Base-by-base conservation (phyloP, 345 rosid genomes). In the Draba incana region DNA sequence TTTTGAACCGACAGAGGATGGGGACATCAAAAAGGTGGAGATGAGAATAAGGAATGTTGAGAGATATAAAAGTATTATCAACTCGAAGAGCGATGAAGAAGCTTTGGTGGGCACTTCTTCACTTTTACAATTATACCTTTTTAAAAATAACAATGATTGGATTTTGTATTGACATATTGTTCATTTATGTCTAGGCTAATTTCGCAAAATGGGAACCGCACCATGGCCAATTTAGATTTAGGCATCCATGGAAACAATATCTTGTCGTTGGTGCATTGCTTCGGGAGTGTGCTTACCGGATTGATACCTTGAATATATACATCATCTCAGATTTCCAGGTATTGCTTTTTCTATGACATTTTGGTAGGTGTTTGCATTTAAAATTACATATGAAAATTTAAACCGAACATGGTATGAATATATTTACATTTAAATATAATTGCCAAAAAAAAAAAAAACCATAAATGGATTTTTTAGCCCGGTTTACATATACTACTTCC, bases 181-280 rank as follows among this genome's bases (percentile, higher is more conserved):
- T 53, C 0, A 16, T 3, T 3, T 56, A 37, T 60, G 10, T 8
- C 55, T 57, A 92, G 98, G 87, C 81, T 54, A 84, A 79, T 77
- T 90, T 91, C 64, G 97, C 97, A 6, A 87, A 77, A 82, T 94
- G 99, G 99, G 99, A 94, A 80, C 99, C 96, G 4, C 83, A 92
- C 82, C 97, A 94, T 42, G 92, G 97, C 2, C 81, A 80, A 47
- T 94, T 89, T 64, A 91, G 97, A 31, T 77, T 85, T n/a, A 79
- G 79, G 59, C 83, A 91, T 54, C 96, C 97, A 10, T 94, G 96
- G 99, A 57, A 68, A 28, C 86, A 85, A 58, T 94, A 89, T 68
- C 78, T 84, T 13, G 44, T 78, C 50, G 78, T 87, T 13, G 92
- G 85, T 64, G 92, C 85, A 45, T 66, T 75, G 67, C 88, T 94